phyloP scores from a whole-genome alignment of 192 early-diverging fungal species.

The Coemansia sp. region DNA sequence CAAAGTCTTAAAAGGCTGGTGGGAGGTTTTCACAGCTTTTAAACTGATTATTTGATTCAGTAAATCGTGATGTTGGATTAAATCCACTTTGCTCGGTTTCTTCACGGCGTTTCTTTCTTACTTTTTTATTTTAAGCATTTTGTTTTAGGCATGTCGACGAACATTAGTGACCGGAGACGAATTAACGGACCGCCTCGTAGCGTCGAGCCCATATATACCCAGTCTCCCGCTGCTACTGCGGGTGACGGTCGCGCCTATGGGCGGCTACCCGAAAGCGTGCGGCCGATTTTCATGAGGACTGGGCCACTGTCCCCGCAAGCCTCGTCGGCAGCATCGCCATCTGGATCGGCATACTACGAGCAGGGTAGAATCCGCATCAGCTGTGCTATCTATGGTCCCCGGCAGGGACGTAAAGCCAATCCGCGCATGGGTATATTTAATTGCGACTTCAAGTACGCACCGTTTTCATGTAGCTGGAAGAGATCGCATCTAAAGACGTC shows the following conservation, averaged over 20 bases:
- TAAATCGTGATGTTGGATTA: no score
- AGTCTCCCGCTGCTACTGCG: conserved; percentile 3
- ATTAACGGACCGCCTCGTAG: conserved; percentile 48
- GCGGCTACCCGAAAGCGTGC: conserved; percentile 33
- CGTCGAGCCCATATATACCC: conserved; percentile 44
- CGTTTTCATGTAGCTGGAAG: conserved; percentile 51
- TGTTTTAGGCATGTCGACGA: conserved; percentile 25
- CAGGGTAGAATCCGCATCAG: conserved; percentile 51
- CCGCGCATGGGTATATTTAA: conserved; percentile 41
- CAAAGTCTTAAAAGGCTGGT: not conserved
- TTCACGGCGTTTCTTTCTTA: no score
- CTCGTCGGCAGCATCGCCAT: conserved; percentile 30
- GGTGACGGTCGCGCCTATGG: conserved; percentile 21
- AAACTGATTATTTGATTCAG: no score
- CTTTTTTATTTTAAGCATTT: no score
- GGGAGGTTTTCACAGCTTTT: no score
- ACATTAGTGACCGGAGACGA: conserved; percentile 39
- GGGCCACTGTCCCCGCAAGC: conserved; percentile 29
- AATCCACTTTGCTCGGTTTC: no score
- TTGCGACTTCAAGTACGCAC: conserved; percentile 52
- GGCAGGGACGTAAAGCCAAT: conserved; percentile 43
- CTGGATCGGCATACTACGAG: conserved; percentile 52
- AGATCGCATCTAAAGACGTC: conserved; percentile 35
- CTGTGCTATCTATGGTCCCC: conserved; percentile 53
- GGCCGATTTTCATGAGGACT: conserved; percentile 49